Conservation (phyloP, 1,284 basidiomycete genomes). For the Afroboletus lepidellus region DNA sequence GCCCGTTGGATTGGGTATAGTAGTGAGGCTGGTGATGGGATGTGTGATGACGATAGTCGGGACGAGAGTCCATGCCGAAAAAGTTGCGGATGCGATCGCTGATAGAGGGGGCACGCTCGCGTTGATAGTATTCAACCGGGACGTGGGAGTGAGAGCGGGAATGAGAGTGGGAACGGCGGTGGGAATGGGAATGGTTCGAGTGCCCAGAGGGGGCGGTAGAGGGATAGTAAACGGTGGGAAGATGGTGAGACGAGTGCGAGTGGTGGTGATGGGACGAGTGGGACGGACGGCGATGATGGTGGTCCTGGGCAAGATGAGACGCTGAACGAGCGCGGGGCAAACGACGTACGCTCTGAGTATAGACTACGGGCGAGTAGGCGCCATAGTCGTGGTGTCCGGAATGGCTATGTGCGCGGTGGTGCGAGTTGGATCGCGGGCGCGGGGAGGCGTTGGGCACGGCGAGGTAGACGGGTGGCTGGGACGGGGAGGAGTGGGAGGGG, state of each 20-base stretch:
- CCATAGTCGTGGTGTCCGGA: slow-evolving; percentile 2
- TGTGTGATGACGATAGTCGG: slow-evolving; percentile 1
- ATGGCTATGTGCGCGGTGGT: slow-evolving; percentile 17
- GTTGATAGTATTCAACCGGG: slow-evolving; percentile 4
- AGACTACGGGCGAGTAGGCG: slow-evolving; percentile 1
- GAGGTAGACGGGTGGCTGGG: slow-evolving; percentile 5
- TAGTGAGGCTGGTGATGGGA: not conserved
- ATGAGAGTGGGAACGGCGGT: slow-evolving; percentile 9
- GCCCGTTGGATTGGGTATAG: slow-evolving; percentile 5
- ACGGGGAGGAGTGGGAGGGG: not conserved
- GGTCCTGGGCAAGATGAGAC: slow-evolving; percentile 9
- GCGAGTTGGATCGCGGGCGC: slow-evolving; percentile 16
- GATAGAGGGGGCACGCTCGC: slow-evolving; percentile 23
- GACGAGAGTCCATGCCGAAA: slow-evolving; percentile 21
- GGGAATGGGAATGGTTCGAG: slow-evolving; percentile 9
- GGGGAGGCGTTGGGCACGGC: slow-evolving; percentile 2
- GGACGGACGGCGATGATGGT: not conserved
- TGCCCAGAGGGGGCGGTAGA: not conserved
- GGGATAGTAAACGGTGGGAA: slow-evolving; percentile 9
- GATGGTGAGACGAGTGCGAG: slow-evolving; percentile 12
- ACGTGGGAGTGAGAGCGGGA: slow-evolving; percentile 3
- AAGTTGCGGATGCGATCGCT: slow-evolving; percentile 29
- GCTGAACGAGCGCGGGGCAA: not conserved
- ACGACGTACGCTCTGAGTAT: slow-evolving; percentile 17
- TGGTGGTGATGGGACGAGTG: not conserved